phyloP scores from a whole-genome alignment of 805 yeast species.

The Wickerhamiella alocasiicola region DNA sequence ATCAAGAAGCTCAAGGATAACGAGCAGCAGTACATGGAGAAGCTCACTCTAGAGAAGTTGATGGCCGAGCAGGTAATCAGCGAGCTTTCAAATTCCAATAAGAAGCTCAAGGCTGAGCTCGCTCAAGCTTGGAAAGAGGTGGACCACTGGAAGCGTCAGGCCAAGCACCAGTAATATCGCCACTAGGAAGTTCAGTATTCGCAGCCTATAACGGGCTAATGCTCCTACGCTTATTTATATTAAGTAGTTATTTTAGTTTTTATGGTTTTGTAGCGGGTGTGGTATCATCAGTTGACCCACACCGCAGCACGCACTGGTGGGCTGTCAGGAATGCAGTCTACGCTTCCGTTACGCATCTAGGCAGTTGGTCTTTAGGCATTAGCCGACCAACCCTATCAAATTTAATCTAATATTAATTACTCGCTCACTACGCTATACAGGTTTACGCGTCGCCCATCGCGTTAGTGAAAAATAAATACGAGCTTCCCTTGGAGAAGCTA shows the following conservation, averaged over 20 bases:
- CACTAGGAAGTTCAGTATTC: neutral
- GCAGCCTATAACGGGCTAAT: neutral
- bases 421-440: constrained; percentile 1
- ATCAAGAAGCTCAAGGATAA: constrained; percentile 82
- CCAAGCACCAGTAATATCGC: neutral
- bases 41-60: constrained; percentile 89
- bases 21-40: constrained; percentile 79
- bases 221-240: neutral
- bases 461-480: constrained; percentile 1
- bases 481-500: neutral
- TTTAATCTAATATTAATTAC: neutral
- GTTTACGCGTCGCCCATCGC: constrained; percentile 3
- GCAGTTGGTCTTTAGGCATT: no score
- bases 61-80: constrained; percentile 83
- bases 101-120: constrained; percentile 73
- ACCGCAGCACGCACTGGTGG: no score
- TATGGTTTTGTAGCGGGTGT: neutral
- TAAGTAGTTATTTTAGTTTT: neutral
- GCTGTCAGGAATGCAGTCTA: no score
- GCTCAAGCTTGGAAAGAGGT: constrained; percentile 87
- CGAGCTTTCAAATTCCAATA: constrained; percentile 75
- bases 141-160: constrained; percentile 55
- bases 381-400: no score
- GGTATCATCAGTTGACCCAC: no score
- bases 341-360: no score